Conservation (phyloP, 2,329 filamentous ascomycete species). For the Fusarium sp. region DNA sequence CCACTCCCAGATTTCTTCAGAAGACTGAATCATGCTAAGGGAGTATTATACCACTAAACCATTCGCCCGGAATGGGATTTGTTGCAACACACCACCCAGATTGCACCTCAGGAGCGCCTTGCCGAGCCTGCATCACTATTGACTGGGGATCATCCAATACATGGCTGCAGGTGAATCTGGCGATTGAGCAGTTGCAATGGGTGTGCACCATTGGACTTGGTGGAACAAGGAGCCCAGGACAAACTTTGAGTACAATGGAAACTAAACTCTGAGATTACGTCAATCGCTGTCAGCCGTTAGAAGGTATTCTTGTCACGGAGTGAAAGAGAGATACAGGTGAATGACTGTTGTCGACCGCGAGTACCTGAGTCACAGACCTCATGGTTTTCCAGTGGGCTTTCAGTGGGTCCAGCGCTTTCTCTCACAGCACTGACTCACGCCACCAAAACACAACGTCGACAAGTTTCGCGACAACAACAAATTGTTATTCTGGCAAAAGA, state of each 20-base stretch:
- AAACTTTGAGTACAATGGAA: rapidly evolving
- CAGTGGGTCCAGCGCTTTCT: background rate
- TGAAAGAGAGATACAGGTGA: rapidly evolving
- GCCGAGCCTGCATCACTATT: rapidly evolving
- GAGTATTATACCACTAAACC: slow-evolving; percentile 32
- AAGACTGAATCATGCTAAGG: slow-evolving; percentile 16
- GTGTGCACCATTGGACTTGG: rapidly evolving
- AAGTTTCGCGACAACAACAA: background rate
- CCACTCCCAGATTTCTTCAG: slow-evolving; percentile 8
- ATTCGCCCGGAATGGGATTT: slow-evolving; percentile 16
- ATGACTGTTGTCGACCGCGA: too few species aligned
- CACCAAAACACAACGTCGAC: rapidly evolving
- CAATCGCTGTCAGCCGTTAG: rapidly evolving
- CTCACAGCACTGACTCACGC: background rate
- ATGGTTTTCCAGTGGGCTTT: too few species aligned
- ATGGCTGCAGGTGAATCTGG: background rate
- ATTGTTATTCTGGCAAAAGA: background rate
- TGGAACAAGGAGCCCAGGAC: background rate
- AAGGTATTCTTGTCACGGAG: rapidly evolving
- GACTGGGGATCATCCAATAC: too few species aligned
- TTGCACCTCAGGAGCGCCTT: rapidly evolving
- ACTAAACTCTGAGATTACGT: rapidly evolving
- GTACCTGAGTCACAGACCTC: background rate
- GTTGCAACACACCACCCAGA: rapidly evolving
- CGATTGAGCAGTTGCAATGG: background rate